These are phyloP conservation scores for Friedmanniomyces simplex DNA, from an alignment of 495 filamentous ascomycete genomes.

Conservation along the genomic window DNA sequence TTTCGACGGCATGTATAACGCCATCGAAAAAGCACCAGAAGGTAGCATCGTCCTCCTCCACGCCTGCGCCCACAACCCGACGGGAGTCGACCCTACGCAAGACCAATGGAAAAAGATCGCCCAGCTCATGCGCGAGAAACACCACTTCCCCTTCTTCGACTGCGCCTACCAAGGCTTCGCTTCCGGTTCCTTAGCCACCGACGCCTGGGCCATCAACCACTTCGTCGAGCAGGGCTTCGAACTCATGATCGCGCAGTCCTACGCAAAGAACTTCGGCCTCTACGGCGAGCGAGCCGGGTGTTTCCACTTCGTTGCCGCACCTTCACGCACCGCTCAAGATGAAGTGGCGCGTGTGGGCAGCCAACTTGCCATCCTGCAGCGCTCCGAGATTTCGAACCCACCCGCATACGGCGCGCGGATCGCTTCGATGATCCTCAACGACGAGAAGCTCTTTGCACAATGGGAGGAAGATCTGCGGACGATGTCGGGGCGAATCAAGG, in stretches of 20 bases:
- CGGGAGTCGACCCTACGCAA: slow-evolving; percentile 86
- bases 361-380: slow-evolving; percentile 89
- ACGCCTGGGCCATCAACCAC: slow-evolving; percentile 84
- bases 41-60: slow-evolving; percentile 86
- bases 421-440: slow-evolving; percentile 73
- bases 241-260: slow-evolving; percentile 88
- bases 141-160: slow-evolving; percentile 98
- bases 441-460: slow-evolving; percentile 69
- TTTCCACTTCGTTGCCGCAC: slow-evolving; percentile 86
- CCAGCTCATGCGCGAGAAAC: slow-evolving; percentile 55
- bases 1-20: slow-evolving; percentile 70
- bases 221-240: slow-evolving; percentile 95
- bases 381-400: slow-evolving; percentile 93
- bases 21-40: slow-evolving; percentile 57
- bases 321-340: slow-evolving; percentile 53
- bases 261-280: slow-evolving; percentile 97
- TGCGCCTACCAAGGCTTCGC: slow-evolving; percentile 97
- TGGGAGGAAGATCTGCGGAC: slow-evolving; percentile 89
- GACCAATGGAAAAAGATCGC: slow-evolving; percentile 93
- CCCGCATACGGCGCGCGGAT: slow-evolving; percentile 89
- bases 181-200: slow-evolving; percentile 72
- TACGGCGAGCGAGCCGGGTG: slow-evolving; percentile 94
- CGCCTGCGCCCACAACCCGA: slow-evolving; percentile 96
- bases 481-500: slow-evolving; percentile 88
- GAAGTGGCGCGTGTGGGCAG: slow-evolving; percentile 60